Percentiles rank a stretch among this genome's conserved stretches.
Conservation (phyloP, 2,329 filamentous ascomycete species). For the Triangularia setosa region DNA sequence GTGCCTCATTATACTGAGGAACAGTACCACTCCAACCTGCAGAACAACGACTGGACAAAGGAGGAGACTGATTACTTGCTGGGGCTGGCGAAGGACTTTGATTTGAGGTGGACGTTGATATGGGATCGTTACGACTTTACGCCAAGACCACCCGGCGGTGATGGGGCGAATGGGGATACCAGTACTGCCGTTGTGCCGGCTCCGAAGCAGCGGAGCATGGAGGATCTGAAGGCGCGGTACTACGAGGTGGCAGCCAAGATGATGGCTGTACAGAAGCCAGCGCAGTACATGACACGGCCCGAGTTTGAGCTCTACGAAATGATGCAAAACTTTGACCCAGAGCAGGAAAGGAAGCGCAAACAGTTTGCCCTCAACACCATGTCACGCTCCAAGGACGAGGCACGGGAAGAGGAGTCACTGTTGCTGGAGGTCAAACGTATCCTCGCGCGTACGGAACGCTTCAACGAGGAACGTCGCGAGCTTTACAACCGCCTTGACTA, state of each 20-base stretch:
- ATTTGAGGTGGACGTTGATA: slow-evolving; percentile 86
- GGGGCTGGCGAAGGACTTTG: slow-evolving; percentile 68
- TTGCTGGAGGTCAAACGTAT: slow-evolving; percentile 91
- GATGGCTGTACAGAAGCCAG: slow-evolving; percentile 74
- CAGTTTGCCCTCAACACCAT: slow-evolving; percentile 77
- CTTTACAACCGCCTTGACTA: slow-evolving; percentile 84
- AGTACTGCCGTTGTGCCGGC: slow-evolving; percentile 53
- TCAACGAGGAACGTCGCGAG: slow-evolving; percentile 84
- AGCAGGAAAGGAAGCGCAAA: slow-evolving; percentile 76
- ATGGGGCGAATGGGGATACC: slow-evolving; percentile 40
- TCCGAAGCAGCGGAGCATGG: slow-evolving; percentile 63
- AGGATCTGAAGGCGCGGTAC: slow-evolving; percentile 88
- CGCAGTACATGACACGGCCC: slow-evolving; percentile 79
- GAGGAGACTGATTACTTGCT: slow-evolving; percentile 94
- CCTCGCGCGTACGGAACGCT: slow-evolving; percentile 75
- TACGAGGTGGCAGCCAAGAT: slow-evolving; percentile 81
- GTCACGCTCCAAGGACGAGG: slow-evolving; percentile 77
- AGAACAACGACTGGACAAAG: slow-evolving; percentile 76
- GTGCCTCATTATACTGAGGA: slow-evolving; percentile 81
- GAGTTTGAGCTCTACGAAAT: slow-evolving; percentile 81
- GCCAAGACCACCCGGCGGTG: slow-evolving; percentile 42
- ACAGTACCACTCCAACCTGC: slow-evolving; percentile 74
- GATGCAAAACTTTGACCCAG: slow-evolving; percentile 81
- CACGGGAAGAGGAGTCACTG: slow-evolving; percentile 85
- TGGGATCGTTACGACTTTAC: slow-evolving; percentile 86